Evolutionary conservation across 2,329 filamentous ascomycete genomes (phyloP).

Genomic region (Hypomyces perniciosus): DNA sequence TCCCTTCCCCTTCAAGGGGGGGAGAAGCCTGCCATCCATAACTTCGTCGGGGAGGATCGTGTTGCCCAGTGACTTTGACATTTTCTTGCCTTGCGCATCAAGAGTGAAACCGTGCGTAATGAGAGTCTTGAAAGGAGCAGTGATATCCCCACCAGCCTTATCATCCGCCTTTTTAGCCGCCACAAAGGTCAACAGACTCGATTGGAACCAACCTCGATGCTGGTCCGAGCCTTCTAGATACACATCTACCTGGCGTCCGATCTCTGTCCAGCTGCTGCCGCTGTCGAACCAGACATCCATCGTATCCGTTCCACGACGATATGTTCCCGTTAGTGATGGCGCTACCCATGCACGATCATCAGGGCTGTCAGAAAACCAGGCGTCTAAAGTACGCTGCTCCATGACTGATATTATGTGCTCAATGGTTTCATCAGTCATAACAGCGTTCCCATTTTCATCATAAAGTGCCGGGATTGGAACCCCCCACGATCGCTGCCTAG

Average conservation of each 20-base stretch:
- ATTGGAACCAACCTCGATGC: constrained; percentile 98
- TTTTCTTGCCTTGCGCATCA: constrained; percentile 86
- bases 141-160: constrained; percentile 20
- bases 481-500: constrained; percentile 90
- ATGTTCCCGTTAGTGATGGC: constrained; percentile 53
- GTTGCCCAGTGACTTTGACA: constrained; percentile 97
- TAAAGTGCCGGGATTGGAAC: constrained; percentile 93
- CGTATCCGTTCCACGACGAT: constrained; percentile 77
- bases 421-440: constrained; percentile 75
- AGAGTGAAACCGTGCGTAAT: constrained; percentile 95
- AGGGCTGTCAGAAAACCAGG: constrained; percentile 83
- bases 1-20: constrained; percentile 57
- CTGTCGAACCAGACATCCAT: constrained; percentile 99
- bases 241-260: constrained; percentile 61
- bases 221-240: constrained; percentile 95
- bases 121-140: constrained; percentile 75
- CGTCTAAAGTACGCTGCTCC: constrained; percentile 71
- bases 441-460: constrained; percentile 61
- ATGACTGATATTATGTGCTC: constrained; percentile 79
- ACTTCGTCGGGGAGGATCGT: constrained; percentile 75
- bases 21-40: constrained; percentile 74
- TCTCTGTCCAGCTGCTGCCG: constrained; percentile 80
- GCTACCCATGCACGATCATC: constrained; percentile 76
- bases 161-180: constrained; percentile 48
- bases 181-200: constrained; percentile 81